Conservation (phyloP, 495 filamentous ascomycete species). For the Antarctomyces pellizariae region DNA sequence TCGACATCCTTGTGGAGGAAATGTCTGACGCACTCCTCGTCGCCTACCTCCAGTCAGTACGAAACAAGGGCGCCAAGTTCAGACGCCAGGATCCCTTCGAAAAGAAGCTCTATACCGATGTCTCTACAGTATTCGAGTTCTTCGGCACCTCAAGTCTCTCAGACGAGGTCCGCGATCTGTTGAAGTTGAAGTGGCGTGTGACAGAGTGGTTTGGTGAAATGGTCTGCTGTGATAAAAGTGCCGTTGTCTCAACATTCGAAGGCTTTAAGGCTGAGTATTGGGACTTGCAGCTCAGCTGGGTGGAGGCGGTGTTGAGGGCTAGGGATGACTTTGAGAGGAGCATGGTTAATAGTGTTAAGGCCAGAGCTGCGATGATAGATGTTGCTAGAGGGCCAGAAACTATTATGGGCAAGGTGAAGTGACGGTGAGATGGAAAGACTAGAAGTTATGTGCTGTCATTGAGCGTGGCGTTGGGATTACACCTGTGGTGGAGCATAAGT, state of each 20-base stretch:
- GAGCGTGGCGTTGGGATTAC: conserved; percentile 8
- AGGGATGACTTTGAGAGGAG: conserved; percentile 84
- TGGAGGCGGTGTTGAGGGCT: conserved; percentile 71
- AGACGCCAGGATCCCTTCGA: conserved; percentile 58
- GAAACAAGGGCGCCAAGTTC: conserved; percentile 83
- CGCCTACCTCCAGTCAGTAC: conserved; percentile 62
- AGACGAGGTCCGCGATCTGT: conserved; percentile 23
- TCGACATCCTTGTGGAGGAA: conserved; percentile 78
- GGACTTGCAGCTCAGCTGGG: conserved; percentile 89
- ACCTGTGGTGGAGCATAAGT: too few relatives aligned
- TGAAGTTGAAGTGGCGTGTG: conserved; percentile 82
- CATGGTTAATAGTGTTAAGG: conserved; percentile 72
- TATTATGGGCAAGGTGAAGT: conserved; percentile 77
- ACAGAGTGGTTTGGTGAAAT: conserved; percentile 59
- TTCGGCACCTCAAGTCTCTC: conserved; percentile 32
- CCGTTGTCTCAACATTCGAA: conserved; percentile 53
- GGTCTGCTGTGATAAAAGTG: conserved; percentile 50
- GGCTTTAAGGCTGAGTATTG: conserved; percentile 68
- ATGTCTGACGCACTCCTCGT: conserved; percentile 73
- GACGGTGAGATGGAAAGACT: conserved; percentile 8
- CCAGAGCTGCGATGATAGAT: conserved; percentile 60
- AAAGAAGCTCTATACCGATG: conserved; percentile 76
- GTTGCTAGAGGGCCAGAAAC: conserved; percentile 61
- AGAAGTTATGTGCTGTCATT: conserved; percentile 1
- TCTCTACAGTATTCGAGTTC: conserved; percentile 62